Percentiles rank a stretch among this genome's conserved stretches.
Evolutionary conservation across 2,329 filamentous ascomycete species (phyloP).

Genomic region (Davidsoniella virescens): DNA sequence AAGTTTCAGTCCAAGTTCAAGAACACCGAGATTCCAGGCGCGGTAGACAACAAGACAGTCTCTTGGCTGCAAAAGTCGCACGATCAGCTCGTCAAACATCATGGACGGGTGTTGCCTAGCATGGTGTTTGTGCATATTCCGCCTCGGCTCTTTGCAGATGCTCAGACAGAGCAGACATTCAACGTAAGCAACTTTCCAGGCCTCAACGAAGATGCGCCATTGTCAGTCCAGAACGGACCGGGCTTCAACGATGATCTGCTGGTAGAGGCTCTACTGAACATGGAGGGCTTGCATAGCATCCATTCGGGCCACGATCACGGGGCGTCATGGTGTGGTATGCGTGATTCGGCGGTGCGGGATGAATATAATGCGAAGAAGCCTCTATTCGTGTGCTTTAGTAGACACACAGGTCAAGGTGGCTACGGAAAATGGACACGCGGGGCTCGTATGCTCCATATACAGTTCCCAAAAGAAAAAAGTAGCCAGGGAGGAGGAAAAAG

Average conservation of each 20-base stretch:
- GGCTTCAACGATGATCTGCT: slow-evolving; percentile 29
- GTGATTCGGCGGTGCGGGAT: background rate
- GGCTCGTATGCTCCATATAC: slow-evolving; percentile 31
- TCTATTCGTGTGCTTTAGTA: slow-evolving; percentile 37
- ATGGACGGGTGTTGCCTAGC: slow-evolving; percentile 23
- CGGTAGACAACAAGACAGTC: slow-evolving; percentile 7
- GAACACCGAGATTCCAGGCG: slow-evolving; percentile 4
- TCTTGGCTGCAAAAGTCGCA: slow-evolving; percentile 8
- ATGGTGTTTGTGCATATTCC: slow-evolving; percentile 35
- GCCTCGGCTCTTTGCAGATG: slow-evolving; percentile 18
- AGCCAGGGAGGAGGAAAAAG: slow-evolving; percentile 16
- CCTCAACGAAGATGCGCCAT: slow-evolving; percentile 17
- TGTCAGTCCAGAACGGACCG: slow-evolving; percentile 20
- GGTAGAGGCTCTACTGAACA: slow-evolving; percentile 32
- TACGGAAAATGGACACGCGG: slow-evolving; percentile 51
- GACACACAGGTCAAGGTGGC: slow-evolving; percentile 54
- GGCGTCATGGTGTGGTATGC: slow-evolving; percentile 26
- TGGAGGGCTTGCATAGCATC: slow-evolving; percentile 29
- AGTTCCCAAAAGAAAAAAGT: background rate
- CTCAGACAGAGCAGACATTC: slow-evolving; percentile 15
- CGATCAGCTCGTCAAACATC: slow-evolving; percentile 1
- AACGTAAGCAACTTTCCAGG: slow-evolving; percentile 23
- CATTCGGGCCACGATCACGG: slow-evolving; percentile 43
- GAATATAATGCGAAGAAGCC: slow-evolving; percentile 13
- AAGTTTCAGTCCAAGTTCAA: background rate